Evolutionary conservation across 768 basidiomycete species (phyloP).

Genomic region (Suillus paluster): DNA sequence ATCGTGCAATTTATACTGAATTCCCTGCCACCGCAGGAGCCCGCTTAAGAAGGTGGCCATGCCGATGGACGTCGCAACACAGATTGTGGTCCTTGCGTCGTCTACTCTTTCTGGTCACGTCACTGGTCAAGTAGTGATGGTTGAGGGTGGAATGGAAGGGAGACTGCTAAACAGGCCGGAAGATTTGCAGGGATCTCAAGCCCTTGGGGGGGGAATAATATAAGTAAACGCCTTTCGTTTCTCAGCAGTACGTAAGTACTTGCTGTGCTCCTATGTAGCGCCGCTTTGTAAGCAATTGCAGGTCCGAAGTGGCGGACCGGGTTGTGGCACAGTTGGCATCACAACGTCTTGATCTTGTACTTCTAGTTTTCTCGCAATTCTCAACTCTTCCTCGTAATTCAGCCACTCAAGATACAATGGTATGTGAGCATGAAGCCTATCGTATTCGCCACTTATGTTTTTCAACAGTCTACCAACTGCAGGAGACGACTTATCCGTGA

Average conservation of each 20-base stretch:
- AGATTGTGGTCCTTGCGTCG: too few species aligned
- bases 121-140: slow-evolving; percentile 70
- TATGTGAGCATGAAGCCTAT: background rate
- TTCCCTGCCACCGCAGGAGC: slow-evolving; percentile 45
- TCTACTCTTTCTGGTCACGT: slow-evolving; percentile 68
- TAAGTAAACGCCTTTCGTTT: too few species aligned
- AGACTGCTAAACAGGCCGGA: slow-evolving; percentile 47
- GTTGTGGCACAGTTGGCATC: too few species aligned
- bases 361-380: slow-evolving; percentile 6
- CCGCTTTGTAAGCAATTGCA: slow-evolving; percentile 2
- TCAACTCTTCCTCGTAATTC: background rate
- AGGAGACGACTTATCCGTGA: slow-evolving; percentile 96
- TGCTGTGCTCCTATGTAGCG: too few species aligned
- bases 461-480: slow-evolving; percentile 84
- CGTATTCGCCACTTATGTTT: background rate
- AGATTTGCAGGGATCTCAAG: slow-evolving; percentile 28
- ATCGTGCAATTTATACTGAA: too few species aligned
- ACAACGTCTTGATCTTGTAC: slow-evolving; percentile 18
- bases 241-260: too few species aligned
- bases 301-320: background rate
- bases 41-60: slow-evolving; percentile 72
- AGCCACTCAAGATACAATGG: slow-evolving; percentile 5
- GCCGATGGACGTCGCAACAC: slow-evolving; percentile 66
- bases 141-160: slow-evolving; percentile 85
- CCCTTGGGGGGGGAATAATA: too few species aligned